Base-by-base conservation (phyloP, 352 stramenopile genomes). In the Phytophthora fragariae region DNA sequence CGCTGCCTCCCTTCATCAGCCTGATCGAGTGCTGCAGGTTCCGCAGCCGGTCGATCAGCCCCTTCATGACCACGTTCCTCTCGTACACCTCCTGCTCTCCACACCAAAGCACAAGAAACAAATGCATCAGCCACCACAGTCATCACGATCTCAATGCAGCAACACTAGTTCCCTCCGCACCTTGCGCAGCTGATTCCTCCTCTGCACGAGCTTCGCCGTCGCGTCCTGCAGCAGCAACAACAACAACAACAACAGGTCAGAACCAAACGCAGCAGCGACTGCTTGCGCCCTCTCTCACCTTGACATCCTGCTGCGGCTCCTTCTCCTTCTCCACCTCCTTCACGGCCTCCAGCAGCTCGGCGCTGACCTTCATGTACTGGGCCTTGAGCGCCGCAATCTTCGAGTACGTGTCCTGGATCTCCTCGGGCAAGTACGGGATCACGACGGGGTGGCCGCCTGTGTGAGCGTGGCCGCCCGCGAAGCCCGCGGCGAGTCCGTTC, bases 361-460 rank as follows among this genome's bases (percentile, higher is more conserved):
- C 75, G 59, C 85, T 93, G 65, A 92, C 78, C 62, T 91, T 90
- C 29, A 91, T 83, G 77, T 96, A 96, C 70, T 92, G 86, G 44
- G 75, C 85, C 75, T 95, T 94, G 31, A 96, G 76, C 50, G 80
- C 78, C 69, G 84, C 83, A 57, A 96, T 90, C 65, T 90, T 93
- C 63, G 89, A 93, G 72, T 90, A 96, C 66, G 89, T 93, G 68
- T 96, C 89, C 75, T 94, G 88, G 50, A 95, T 92, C 75, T 96
- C 89, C 63, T 96, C 89, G 15, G 81, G 84, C n/a, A 81, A 79
- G 72, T 89, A 93, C 33, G 87, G 84, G 37, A 91, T 90, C 63
- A 92, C 84, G 2, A 81, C 69, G 19, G 76, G 66, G 63, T 93
- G 78, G 24, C 52, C 68, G 24, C 57, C 52, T 24, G 53, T 17